Percentiles rank a stretch among this genome's conserved stretches.
Conservation (phyloP, 2,329 filamentous ascomycete species). For the Massarina eburnea region DNA sequence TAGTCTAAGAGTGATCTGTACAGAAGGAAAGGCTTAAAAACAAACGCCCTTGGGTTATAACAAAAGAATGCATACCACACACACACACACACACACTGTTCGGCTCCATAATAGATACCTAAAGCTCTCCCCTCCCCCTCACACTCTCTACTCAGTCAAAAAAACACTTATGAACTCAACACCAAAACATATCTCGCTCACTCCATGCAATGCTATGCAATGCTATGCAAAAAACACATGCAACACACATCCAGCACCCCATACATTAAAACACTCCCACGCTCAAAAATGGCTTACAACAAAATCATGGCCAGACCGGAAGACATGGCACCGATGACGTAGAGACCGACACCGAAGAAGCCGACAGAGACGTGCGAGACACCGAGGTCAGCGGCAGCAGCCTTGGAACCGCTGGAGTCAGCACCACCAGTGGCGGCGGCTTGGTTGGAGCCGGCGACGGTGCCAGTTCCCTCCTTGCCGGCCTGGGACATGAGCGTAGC, state of each 20-base stretch:
- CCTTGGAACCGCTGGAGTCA: constrained; percentile 11
- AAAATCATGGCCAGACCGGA: constrained; percentile 59
- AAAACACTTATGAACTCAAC: neutral
- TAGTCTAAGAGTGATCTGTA: too few species aligned
- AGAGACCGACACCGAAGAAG: constrained; percentile 51
- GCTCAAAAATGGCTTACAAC: constrained; percentile 46
- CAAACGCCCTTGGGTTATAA: too few species aligned
- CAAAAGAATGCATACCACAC: too few species aligned
- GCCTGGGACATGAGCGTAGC: constrained; percentile 62
- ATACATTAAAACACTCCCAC: neutral
- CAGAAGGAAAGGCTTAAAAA: too few species aligned
- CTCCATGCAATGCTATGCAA: neutral
- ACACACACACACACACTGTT: too few species aligned
- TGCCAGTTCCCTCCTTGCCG: constrained; percentile 61
- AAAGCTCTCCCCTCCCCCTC: too few species aligned
- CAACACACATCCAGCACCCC: neutral
- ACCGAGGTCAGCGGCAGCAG: constrained; percentile 46
- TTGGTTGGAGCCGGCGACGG: constrained; percentile 46
- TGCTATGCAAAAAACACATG: neutral
- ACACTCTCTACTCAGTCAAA: too few species aligned
- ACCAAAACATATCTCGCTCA: neutral
- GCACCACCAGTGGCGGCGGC: constrained; percentile 19
- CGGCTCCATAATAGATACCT: too few species aligned
- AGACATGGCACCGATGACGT: constrained; percentile 52
- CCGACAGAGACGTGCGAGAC: constrained; percentile 50